Percentiles rank a stretch among this genome's conserved stretches.
Evolutionary conservation across 371 early-diverging fungal species (phyloP).

Genomic region (Blakeslea trispora): DNA sequence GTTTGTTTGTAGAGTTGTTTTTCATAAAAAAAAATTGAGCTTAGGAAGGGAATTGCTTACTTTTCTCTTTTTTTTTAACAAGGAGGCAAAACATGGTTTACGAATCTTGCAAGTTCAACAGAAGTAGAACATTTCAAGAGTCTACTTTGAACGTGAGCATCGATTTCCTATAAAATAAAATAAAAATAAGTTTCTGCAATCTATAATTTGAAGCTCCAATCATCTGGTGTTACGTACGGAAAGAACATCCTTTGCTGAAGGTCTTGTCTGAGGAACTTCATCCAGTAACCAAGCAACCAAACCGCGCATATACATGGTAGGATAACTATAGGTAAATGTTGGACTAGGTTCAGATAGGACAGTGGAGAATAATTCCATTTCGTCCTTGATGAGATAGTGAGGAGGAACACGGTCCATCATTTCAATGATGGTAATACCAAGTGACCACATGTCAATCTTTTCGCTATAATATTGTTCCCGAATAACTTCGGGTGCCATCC

Average conservation of each 20-base stretch:
- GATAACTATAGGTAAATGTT: slow-evolving; percentile 52
- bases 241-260: slow-evolving; percentile 44
- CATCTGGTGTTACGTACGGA: slow-evolving; percentile 23
- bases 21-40: neutral
- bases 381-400: slow-evolving; percentile 53
- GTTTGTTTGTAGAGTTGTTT: too few species aligned
- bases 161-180: slow-evolving; percentile 26
- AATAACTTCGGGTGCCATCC: slow-evolving; percentile 95
- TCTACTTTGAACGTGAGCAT: slow-evolving; percentile 34
- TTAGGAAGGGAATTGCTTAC: neutral
- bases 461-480: slow-evolving; percentile 85
- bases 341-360: slow-evolving; percentile 48
- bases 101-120: slow-evolving; percentile 30
- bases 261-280: slow-evolving; percentile 44
- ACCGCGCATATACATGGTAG: slow-evolving; percentile 57
- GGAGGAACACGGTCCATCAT: slow-evolving; percentile 61
- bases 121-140: slow-evolving; percentile 29
- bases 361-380: slow-evolving; percentile 47
- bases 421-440: slow-evolving; percentile 34
- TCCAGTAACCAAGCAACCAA: slow-evolving; percentile 54
- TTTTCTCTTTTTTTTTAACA: slow-evolving; percentile 13
- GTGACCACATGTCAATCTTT: slow-evolving; percentile 60
- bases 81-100: slow-evolving; percentile 33
- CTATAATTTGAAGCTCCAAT: neutral
- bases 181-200: slow-evolving; percentile 3